Percentiles rank a stretch among this genome's conserved stretches.
Evolutionary conservation across 257 asterid genomes (phyloP).

Genomic region (Ehretia macrophylla): DNA sequence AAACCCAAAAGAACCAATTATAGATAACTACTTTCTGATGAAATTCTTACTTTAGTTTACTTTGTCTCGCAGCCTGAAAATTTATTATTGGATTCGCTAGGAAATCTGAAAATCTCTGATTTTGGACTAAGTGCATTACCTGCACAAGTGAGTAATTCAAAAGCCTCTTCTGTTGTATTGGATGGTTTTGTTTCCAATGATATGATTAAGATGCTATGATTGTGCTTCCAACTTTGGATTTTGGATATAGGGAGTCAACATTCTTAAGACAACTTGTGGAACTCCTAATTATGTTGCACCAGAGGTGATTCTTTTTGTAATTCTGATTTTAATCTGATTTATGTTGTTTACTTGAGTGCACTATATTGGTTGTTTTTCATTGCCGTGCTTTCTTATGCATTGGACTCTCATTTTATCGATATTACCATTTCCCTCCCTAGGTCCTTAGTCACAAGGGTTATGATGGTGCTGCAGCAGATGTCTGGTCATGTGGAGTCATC

Average conservation of each 20-base stretch:
- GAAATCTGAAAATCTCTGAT: conserved; percentile 90
- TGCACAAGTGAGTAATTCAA: conserved; percentile 52
- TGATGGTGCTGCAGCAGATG: conserved; percentile 93
- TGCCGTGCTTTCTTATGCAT: background rate
- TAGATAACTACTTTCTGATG: conserved; percentile 8
- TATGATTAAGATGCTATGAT: conserved; percentile 2
- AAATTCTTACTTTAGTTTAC: conserved; percentile 19
- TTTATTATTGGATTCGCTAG: conserved; percentile 89
- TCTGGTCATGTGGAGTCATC: conserved; percentile 98
- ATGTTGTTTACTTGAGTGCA: background rate
- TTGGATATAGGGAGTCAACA: conserved; percentile 70
- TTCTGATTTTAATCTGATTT: conserved; percentile 12
- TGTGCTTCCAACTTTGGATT: conserved; percentile 26
- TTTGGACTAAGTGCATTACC: conserved; percentile 97
- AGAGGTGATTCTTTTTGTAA: conserved; percentile 49
- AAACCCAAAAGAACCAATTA: background rate
- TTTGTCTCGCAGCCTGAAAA: conserved; percentile 84
- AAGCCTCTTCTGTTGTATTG: background rate
- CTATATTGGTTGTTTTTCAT: conserved; percentile 8
- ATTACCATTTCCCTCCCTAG: conserved; percentile 21
- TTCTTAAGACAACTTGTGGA: conserved; percentile 95
- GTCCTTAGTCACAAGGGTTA: conserved; percentile 97
- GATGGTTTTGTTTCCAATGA: background rate
- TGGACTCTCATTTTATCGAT: conserved; percentile 3
- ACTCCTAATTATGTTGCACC: conserved; percentile 99